Evolutionary conservation across 2,329 filamentous ascomycete genomes (phyloP), one percentile per base, ranked within the genome.

Genomic region (Trichocomaceae sp.): DNA sequence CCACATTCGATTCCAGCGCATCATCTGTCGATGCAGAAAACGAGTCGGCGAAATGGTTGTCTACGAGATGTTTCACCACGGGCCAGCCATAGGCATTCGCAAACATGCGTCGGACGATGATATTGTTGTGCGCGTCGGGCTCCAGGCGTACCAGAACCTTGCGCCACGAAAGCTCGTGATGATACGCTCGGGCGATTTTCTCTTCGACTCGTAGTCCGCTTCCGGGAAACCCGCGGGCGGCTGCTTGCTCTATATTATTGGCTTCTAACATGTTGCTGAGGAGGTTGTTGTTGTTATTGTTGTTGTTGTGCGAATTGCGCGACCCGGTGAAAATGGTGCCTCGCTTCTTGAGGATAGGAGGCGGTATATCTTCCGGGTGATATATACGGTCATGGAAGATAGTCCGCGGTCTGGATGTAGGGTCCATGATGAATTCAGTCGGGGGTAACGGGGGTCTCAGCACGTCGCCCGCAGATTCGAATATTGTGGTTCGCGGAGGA

Each of bases 351-450:
- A 66, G 62, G 4, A 69, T 86, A 8, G 90, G 88, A 0, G 86
- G 83, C 0, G 93, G 93, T 35, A 99, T 96, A 65, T 99, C 93
- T 44, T 86, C 82, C 0, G 93, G 91, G 64, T 96, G 90, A 67
- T 99, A 99, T 15, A 99, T 83, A 10, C 93, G 86, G 69, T 99
- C 93, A 69, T 99, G 93, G 71, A 97, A 97, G 57, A 99, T 99
- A 1, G 92, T 92, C 47, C 90, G 83, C 0, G 90, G 84, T 15
- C 93, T 85, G 50, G 83, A 86, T 1, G 85, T 79, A 7, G 93
- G 92, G 62, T 97, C 87, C 50, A 91, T 81, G 37, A 99, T 77
- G 70, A 90, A 99, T 45, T 90, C 85, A 2, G 83, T 77, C 0
- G 87, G 81, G 15, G 93, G 92, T 33, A 97, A 74, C 47, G 90